A percentile compares a stretch with the other conserved stretches of the same genome.
These are phyloP conservation scores for Ogataea henricii DNA, from an alignment of 805 yeast species.

Conservation along the genomic window DNA sequence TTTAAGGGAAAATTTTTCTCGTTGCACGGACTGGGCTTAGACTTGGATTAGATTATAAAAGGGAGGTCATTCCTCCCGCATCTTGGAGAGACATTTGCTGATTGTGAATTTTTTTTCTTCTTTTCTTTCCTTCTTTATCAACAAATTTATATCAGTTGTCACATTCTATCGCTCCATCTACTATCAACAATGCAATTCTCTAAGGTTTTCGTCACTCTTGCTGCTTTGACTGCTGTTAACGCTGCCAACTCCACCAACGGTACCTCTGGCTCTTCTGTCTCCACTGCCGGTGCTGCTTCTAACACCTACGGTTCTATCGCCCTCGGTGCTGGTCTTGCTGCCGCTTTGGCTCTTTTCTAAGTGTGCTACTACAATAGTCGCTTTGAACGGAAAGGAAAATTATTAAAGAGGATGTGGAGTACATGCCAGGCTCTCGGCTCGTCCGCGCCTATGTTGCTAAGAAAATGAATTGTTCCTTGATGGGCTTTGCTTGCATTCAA, in stretches of 20 bases:
- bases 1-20: slow-evolving; percentile 3
- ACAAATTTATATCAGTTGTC: slow-evolving; percentile 5
- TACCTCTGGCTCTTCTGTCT: slow-evolving; percentile 39
- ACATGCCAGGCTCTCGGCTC: background rate
- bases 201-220: slow-evolving; percentile 64
- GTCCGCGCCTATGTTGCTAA: background rate
- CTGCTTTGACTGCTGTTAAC: slow-evolving; percentile 68
- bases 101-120: background rate
- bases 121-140: slow-evolving; percentile 3
- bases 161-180: slow-evolving; percentile 8
- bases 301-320: slow-evolving; percentile 65
- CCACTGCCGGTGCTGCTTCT: slow-evolving; percentile 44
- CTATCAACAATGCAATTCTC: slow-evolving; percentile 67
- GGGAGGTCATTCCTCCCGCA: slow-evolving; percentile 6
- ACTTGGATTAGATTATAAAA: slow-evolving; percentile 11
- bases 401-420: slow-evolving; percentile 7
- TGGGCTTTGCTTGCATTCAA: background rate
- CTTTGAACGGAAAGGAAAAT: slow-evolving; percentile 11
- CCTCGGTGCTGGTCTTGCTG: slow-evolving; percentile 83
- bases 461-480: slow-evolving; percentile 11
- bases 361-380: slow-evolving; percentile 9
- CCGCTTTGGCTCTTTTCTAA: slow-evolving; percentile 60
- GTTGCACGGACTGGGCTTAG: background rate
- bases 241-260: slow-evolving; percentile 56
- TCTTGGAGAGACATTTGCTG: background rate